Conservation (phyloP, 768 basidiomycete species). For the Lentinus brumalis region DNA sequence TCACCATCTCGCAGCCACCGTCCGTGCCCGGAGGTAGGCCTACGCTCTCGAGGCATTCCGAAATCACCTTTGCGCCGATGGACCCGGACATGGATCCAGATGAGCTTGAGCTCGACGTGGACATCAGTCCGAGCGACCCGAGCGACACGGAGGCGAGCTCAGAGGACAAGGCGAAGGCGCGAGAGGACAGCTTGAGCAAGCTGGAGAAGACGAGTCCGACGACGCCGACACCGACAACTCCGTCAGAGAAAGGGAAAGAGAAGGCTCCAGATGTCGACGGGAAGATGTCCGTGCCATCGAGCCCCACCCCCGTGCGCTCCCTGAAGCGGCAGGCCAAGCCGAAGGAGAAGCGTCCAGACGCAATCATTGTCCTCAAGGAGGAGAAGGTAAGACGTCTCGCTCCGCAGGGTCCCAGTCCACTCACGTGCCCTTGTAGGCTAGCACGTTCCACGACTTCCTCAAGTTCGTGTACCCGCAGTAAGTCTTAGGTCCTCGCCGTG, state of each 20-base stretch:
- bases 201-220: conserved; percentile 43
- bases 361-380: conserved; percentile 87
- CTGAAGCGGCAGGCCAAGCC: conserved; percentile 9
- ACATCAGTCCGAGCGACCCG: conserved; percentile 32
- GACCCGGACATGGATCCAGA: conserved; percentile 51
- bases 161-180: conserved; percentile 40
- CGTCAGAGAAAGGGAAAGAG: conserved; percentile 18
- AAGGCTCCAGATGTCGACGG: conserved; percentile 20
- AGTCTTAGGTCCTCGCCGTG: background rate
- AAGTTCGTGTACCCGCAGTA: conserved; percentile 94
- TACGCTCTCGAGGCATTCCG: conserved; percentile 44
- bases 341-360: conserved; percentile 55
- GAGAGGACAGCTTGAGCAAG: conserved; percentile 60
- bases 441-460: conserved; percentile 90
- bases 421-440: conserved; percentile 48
- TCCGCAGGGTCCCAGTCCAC: background rate
- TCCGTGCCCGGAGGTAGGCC: conserved; percentile 53
- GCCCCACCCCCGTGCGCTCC: conserved; percentile 14
- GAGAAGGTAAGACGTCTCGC: conserved; percentile 60
- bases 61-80: conserved; percentile 63
- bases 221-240: conserved; percentile 12
- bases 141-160: conserved; percentile 35
- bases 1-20: conserved; percentile 81
- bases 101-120: conserved; percentile 45
- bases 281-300: background rate